Evolutionary conservation across 2,329 filamentous ascomycete species (phyloP).

Genomic region (Neopestalotiopsis sp.): DNA sequence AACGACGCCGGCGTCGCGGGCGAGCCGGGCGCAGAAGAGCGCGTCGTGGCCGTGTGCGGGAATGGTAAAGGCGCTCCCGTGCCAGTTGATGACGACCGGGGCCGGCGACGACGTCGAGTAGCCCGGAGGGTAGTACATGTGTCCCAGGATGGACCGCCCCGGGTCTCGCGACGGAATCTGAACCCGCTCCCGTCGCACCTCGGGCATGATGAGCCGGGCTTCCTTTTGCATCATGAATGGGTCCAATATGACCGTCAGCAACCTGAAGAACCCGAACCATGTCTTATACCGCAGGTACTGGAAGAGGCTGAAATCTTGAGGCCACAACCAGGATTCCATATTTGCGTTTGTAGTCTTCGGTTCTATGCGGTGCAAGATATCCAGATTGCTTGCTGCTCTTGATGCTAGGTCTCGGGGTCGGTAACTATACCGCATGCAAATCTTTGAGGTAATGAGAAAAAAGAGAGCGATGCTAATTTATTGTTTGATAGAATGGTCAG

Average conservation of each 20-base stretch:
- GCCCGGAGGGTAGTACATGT: constrained; percentile 22
- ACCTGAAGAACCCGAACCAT: constrained; percentile 12
- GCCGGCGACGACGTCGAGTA: not conserved
- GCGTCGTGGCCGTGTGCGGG: constrained; percentile 20
- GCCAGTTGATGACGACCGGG: constrained; percentile 25
- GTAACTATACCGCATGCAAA: not conserved
- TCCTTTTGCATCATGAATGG: constrained; percentile 7
- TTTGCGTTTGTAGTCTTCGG: not conserved
- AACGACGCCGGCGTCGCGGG: constrained; percentile 13
- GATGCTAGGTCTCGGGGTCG: not conserved
- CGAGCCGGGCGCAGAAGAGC: constrained; percentile 22
- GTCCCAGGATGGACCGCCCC: constrained; percentile 19
- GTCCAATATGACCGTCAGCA: not conserved
- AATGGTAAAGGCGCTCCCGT: constrained; percentile 25
- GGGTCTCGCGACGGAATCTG: constrained; percentile 24
- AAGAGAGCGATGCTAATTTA: not conserved
- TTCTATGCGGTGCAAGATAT: not conserved
- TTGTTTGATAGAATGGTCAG: not conserved
- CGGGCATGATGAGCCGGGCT: constrained; percentile 10
- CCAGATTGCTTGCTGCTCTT: not conserved
- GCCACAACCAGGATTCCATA: not conserved
- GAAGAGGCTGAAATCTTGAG: constrained; percentile 16
- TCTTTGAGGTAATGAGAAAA: not conserved
- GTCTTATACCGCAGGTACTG: constrained; percentile 19
- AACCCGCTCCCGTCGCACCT: constrained; percentile 10